Base-by-base conservation (phyloP, 148 eudicot genomes). In the Vaccinium darrowii region DNA sequence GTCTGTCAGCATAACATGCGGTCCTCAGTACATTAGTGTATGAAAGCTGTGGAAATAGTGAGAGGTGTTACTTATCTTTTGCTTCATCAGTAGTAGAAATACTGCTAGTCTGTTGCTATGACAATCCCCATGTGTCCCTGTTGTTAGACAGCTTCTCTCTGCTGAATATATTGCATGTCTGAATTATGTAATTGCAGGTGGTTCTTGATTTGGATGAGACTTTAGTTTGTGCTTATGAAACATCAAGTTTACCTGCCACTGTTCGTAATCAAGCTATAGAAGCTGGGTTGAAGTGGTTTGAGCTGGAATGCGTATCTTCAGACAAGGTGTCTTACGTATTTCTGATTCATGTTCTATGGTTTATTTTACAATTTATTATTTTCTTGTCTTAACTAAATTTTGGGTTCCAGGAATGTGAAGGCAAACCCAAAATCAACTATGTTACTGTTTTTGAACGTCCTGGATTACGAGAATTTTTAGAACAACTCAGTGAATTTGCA, bases 391-490 rank as follows among this genome's bases (percentile, higher is more conserved):
- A 50, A 80, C 71, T 10, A 79, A 36, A 58, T 85, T 81, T 79
- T 80, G 60, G 84, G 83, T 85, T 87, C 85, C 87, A 96, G 99
- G 99, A 94, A 88, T 81, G 43, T 87, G 98, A 97, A 63, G 99
- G 98, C 84, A 97, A 97, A 85, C 96, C 98, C 23, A 94, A 94
- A 90, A 88, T 95, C 91, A 97, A 92, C 90, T 95, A 97, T 83
- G 99, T 97, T 50, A 97, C 99, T 5, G 99, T 97, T 86, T 97
- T 97, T 91, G 99, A 97, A 86, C 98, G 99, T 75, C 99, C 99
- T 25, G 99, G 99, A 80, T 88, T 97, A 89, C 91, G 90, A 77
- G 95, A 95, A 76, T 97, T 95, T 88, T 89, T 95, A 82, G 88
- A 90, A 74, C 93, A 93, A 87, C 95, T 97, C 54, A 91, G 96